Base-by-base conservation (phyloP, 768 basidiomycete genomes). In the Boletus fagicola region DNA sequence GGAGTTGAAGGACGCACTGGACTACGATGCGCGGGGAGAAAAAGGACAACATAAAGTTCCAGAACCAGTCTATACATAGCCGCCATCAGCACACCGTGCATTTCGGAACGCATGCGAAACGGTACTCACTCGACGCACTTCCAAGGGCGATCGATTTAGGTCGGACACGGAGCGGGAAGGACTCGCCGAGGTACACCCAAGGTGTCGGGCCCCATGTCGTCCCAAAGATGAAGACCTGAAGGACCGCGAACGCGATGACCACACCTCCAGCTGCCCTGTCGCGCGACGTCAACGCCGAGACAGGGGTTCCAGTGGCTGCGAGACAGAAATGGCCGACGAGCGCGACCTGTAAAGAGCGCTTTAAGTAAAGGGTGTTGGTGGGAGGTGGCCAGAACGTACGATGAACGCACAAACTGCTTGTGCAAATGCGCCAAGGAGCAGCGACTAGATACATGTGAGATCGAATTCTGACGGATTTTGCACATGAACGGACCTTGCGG, bases 151-250 rank as follows among this genome's bases (percentile, higher is more conserved):
- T 90, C 61, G 81, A 77, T 70, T 90, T 90, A 7, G 90, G 81
- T 55, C 89, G 81, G 45, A 92, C 86, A 47, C 88, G 84, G 24
- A 92, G 82, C 15, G 89, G 90, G 81, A 91, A 92, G 20, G 83
- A 86, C 76, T 91, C 88, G 51, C 87, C 87, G 33, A 89, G 80
- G 64, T 88, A 88, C 7, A 88, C 88, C 84, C 83, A 85, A 61
- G 86, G 87, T 35, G 82, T 85, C 8, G 87, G 86, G 13, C 88
- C 88, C 88, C 88, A 91, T 74, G 88, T 90, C 58, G 85, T 80
- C 2, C 82, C 83, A 70, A 81, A 91, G 11, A 81, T 79, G 62
- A 85, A 83, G 28, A 92, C 86, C 51, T 91, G 88, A 26, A 90
- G 71, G n/a, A 91, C 80, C 0, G 87, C 90, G 63, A 91, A 90